Conservation (phyloP, 164 flowering plant species). For the Vitis amurensis region DNA sequence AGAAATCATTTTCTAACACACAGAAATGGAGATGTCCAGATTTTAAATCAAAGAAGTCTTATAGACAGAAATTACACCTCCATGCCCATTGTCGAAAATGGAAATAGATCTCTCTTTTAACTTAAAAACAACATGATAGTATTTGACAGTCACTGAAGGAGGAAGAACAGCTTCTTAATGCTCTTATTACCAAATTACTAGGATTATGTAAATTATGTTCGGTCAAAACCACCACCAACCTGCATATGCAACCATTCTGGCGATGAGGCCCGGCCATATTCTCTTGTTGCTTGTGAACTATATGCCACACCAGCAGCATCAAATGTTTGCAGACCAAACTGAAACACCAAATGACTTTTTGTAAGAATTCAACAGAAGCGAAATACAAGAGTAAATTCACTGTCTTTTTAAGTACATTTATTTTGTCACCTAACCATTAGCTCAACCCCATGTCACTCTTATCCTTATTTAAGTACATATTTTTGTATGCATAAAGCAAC, state of each 20-base stretch:
- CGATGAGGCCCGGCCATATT: slow-evolving; percentile 45
- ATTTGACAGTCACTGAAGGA: slow-evolving; percentile 8
- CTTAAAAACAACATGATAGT: slow-evolving; percentile 1
- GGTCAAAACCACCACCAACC: slow-evolving; percentile 58
- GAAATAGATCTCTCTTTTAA: slow-evolving; percentile 6
- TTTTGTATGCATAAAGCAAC: neutral
- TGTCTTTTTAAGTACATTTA: neutral
- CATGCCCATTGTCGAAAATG: slow-evolving; percentile 22
- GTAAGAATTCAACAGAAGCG: neutral
- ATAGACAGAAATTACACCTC: slow-evolving; percentile 16
- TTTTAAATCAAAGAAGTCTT: slow-evolving; percentile 8
- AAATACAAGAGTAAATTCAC: neutral
- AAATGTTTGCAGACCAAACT: slow-evolving; percentile 55
- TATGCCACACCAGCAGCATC: slow-evolving; percentile 46
- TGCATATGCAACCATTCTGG: slow-evolving; percentile 76
- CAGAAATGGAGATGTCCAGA: slow-evolving; percentile 20
- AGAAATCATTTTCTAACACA: slow-evolving; percentile 21
- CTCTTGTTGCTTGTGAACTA: slow-evolving; percentile 57
- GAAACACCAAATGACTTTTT: slow-evolving; percentile 14
- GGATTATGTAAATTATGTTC: slow-evolving; percentile 24
- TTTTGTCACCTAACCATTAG: neutral
- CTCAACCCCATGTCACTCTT: neutral
- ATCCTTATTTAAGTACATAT: neutral
- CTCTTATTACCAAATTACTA: slow-evolving; percentile 15
- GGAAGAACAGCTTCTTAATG: slow-evolving; percentile 17